Base-by-base conservation (phyloP, 371 early-diverging fungal genomes). In the Mucor plumbeus region DNA sequence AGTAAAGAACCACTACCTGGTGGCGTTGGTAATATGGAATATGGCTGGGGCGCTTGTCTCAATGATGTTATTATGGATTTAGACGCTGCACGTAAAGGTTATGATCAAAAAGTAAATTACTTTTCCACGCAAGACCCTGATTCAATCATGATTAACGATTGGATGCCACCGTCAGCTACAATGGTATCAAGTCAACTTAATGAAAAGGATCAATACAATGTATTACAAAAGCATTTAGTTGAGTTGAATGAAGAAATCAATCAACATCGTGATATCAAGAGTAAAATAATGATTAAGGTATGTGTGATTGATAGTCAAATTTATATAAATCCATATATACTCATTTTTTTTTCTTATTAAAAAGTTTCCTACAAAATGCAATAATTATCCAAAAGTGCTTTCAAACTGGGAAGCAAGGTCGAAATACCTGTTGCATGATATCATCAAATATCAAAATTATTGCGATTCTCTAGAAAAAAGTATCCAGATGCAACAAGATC, bases 1-100 rank as follows among this genome's bases (percentile, higher is more conserved):
- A 92, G 92, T 63, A 94, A 92, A 71, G 95, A 93, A 59, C 97
- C 97, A 1, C 73, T 97, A 72, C 76, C 87, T 21, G 96, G 95
- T 15, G 93, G 92, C 26, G 88, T 94, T 1, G 83, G 92, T 57
- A 95, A 90, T 70, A 87, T 92, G 76, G 96, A 97, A 68, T 96
- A 94, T 67, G 98, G 98, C 0, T 97, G 98, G 98, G 88, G 90
- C 36, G 78, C 82, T 13, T 85, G 90, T 43, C 77, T 87, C 35
- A 82, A 87, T 35, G 72, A 69, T 38, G 74, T 75, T 0, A 64
- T 78, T 14, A 38, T 78, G 58, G 70, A 81, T 43, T 17, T 78
- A 41, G 78, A 81, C 57, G 64, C 74, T 7, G 43, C 47, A 36
- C 36, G 48, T 1, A 44, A 43, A 33, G 63, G 63, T 4, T 53